Evolutionary conservation across 306 rosid species (phyloP).

Genomic region (Trifolium fragiferum): DNA sequence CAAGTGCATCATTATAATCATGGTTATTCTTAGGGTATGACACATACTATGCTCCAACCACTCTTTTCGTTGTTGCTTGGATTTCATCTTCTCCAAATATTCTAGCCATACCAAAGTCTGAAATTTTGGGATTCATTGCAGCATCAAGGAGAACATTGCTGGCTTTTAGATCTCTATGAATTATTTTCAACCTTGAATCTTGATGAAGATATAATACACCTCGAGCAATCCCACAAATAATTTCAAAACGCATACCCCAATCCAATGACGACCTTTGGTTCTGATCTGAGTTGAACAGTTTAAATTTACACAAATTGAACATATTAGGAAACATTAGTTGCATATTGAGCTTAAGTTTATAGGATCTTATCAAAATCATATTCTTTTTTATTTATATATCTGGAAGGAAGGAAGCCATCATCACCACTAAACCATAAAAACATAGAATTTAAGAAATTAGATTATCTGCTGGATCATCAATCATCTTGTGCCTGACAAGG

Average conservation of each 20-base stretch:
- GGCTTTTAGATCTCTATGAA: conserved; percentile 55
- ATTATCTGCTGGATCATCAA: too few relatives aligned
- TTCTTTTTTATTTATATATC: too few relatives aligned
- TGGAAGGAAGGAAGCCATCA: too few relatives aligned
- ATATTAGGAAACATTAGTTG: background rate
- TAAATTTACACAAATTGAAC: background rate
- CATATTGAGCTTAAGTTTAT: background rate
- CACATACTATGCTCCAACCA: conserved; percentile 60
- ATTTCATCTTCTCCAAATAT: conserved; percentile 45
- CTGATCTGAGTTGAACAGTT: conserved; percentile 8
- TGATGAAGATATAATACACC: conserved; percentile 54
- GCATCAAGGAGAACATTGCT: conserved; percentile 50
- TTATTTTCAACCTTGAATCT: conserved; percentile 52
- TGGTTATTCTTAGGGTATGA: background rate
- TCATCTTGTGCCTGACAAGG: background rate
- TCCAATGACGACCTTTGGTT: conserved; percentile 25
- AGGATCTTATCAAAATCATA: background rate
- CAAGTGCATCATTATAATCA: background rate
- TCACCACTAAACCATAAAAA: too few relatives aligned
- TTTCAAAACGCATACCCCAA: conserved; percentile 43
- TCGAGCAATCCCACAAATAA: conserved; percentile 45
- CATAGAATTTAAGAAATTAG: too few relatives aligned
- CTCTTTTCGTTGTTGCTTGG: conserved; percentile 43
- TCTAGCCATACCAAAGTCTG: conserved; percentile 57
- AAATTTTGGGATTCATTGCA: conserved; percentile 49